Percentiles rank a stretch among this genome's conserved stretches.
Conservation (phyloP, 2,329 filamentous ascomycete genomes). For the Talaromyces sp. region DNA sequence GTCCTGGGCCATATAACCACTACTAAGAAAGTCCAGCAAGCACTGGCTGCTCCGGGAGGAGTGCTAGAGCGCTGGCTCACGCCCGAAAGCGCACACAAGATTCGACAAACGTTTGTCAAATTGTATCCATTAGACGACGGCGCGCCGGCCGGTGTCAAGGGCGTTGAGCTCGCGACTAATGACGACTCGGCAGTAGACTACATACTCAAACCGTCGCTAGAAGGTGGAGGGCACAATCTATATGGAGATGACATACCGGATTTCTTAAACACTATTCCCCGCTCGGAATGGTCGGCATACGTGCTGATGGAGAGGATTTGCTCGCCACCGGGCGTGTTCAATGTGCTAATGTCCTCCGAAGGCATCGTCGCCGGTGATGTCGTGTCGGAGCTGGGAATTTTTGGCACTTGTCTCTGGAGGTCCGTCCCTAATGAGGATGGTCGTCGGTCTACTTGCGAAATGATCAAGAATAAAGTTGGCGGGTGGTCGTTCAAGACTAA, state of each 20-base stretch:
- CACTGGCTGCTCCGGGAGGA: conserved; percentile 28
- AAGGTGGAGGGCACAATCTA: conserved; percentile 43
- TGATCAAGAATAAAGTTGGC: conserved; percentile 30
- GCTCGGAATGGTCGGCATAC: conserved; percentile 28
- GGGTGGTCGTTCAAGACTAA: conserved; percentile 47
- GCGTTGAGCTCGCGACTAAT: conserved; percentile 22
- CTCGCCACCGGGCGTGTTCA: conserved; percentile 23
- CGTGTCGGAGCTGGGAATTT: conserved; percentile 41
- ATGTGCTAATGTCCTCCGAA: conserved; percentile 26
- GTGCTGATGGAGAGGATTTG: conserved; percentile 40
- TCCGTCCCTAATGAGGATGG: neutral
- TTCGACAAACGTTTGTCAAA: conserved; percentile 34
- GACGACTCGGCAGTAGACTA: conserved; percentile 21
- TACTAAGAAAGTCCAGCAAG: conserved; percentile 43
- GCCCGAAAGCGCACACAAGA: conserved; percentile 19
- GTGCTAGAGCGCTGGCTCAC: conserved; percentile 31
- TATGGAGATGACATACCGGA: conserved; percentile 34
- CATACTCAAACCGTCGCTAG: conserved; percentile 39
- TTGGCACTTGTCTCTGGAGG: conserved; percentile 39
- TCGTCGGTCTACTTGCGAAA: conserved; percentile 12
- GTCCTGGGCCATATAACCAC: conserved; percentile 39
- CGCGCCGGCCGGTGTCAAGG: conserved; percentile 23
- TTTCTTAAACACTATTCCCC: conserved; percentile 21
- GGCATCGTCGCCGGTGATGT: conserved; percentile 32
- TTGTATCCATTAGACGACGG: conserved; percentile 32